A percentile compares a stretch with the other conserved stretches of the same genome.
Evolutionary conservation across 306 rosid genomes (phyloP).

Genomic region (Ammopiptanthus mongolicus): DNA sequence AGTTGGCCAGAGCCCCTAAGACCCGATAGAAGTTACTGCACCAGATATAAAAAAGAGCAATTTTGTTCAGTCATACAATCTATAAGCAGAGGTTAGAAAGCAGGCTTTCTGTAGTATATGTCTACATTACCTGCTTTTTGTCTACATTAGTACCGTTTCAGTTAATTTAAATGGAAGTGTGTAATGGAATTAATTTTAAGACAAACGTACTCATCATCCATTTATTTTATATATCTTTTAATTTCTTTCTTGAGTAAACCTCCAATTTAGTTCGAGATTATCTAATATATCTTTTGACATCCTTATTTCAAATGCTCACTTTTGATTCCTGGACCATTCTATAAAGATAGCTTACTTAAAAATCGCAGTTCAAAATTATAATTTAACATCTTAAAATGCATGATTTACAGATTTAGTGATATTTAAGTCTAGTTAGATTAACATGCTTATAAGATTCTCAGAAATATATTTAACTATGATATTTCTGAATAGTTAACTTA

Average conservation of each 20-base stretch:
- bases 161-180: neutral
- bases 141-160: neutral
- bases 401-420: too few relatives aligned
- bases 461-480: too few relatives aligned
- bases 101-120: neutral
- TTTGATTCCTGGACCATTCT: too few relatives aligned
- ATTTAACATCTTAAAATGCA: too few relatives aligned
- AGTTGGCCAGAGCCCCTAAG: slow-evolving; percentile 66
- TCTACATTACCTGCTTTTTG: neutral
- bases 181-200: neutral
- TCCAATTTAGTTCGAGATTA: too few relatives aligned
- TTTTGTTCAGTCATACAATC: neutral
- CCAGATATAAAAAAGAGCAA: neutral
- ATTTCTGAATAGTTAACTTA: too few relatives aligned
- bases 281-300: too few relatives aligned
- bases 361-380: too few relatives aligned
- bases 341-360: too few relatives aligned
- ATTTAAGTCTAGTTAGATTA: too few relatives aligned
- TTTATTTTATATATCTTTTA: neutral
- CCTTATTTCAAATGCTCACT: too few relatives aligned
- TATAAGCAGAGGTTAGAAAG: neutral
- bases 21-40: slow-evolving; percentile 41
- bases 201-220: neutral
- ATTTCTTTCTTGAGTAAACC: neutral
- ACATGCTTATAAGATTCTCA: too few relatives aligned